phyloP scores from a whole-genome alignment of 768 basidiomycete species.

The Brasilioporus rufonigricans region DNA sequence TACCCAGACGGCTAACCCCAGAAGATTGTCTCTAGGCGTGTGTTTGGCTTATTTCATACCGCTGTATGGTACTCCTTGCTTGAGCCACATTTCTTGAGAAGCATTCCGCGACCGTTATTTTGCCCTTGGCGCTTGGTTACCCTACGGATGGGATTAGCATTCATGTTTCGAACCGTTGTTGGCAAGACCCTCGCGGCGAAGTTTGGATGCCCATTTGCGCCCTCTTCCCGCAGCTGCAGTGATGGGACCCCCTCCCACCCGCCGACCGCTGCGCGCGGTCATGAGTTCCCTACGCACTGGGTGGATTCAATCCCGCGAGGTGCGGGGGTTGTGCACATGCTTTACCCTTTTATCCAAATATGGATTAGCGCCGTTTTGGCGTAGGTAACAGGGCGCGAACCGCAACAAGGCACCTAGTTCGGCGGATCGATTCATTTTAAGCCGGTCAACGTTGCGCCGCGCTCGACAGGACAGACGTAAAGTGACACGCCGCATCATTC shows the following conservation, averaged over 20 bases:
- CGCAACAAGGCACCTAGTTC: conserved; percentile 3
- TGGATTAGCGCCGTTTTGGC: conserved; percentile 9
- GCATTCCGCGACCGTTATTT: not conserved
- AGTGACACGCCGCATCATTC: conserved; percentile 24
- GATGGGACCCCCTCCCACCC: conserved; percentile 3
- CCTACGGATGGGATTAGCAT: not conserved
- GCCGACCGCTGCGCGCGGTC: conserved; percentile 5
- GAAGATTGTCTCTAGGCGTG: conserved; percentile 8
- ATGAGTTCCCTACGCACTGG: conserved; percentile 6
- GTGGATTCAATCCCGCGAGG: conserved; percentile 3
- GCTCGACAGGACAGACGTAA: conserved; percentile 24
- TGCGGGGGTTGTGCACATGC: conserved; percentile 12
- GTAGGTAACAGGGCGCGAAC: conserved; percentile 9
- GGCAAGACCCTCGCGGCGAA: conserved; percentile 6
- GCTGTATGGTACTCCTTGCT: conserved; percentile 1
- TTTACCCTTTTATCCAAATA: conserved; percentile 4
- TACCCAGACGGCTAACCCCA: conserved; percentile 12
- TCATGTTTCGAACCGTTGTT: conserved; percentile 5
- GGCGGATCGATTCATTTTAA: conserved; percentile 11
- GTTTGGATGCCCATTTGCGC: conserved; percentile 15
- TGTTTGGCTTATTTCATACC: conserved; percentile 19
- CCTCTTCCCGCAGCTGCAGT: conserved; percentile 3
- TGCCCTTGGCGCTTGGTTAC: conserved; percentile 1
- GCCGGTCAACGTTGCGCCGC: conserved; percentile 8
- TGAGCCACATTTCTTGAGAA: conserved; percentile 7